phyloP scores from a whole-genome alignment of 768 basidiomycete genomes.

The Hortiboletus campestris region DNA sequence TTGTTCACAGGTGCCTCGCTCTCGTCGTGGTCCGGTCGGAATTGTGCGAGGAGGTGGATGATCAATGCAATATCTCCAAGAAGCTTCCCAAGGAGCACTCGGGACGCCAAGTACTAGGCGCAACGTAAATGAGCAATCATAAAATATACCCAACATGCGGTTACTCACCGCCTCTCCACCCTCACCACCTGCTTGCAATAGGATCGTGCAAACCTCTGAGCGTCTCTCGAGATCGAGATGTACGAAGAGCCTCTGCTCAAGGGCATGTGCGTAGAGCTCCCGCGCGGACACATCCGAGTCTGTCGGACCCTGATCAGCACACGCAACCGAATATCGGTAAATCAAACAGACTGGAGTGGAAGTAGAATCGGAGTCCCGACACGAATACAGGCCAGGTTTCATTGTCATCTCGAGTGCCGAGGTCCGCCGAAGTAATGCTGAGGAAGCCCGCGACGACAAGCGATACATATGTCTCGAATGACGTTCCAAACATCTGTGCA shows the following conservation, averaged over 20 bases:
- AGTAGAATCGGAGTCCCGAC: conserved; percentile 41
- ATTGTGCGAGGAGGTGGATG: conserved; percentile 45
- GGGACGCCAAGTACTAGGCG: conserved; percentile 44
- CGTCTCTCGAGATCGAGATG: conserved; percentile 52
- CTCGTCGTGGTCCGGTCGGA: conserved; percentile 46
- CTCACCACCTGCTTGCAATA: conserved; percentile 54
- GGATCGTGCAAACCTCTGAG: conserved; percentile 49
- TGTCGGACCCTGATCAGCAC: conserved; percentile 23
- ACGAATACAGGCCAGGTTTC: conserved; percentile 52
- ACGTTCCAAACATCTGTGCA: conserved; percentile 37
- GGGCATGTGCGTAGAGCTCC: conserved; percentile 38
- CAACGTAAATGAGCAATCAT: not conserved
- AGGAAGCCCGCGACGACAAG: conserved; percentile 53
- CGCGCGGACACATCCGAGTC: conserved; percentile 41
- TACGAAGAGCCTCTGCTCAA: conserved; percentile 58
- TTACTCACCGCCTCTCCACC: conserved; percentile 48
- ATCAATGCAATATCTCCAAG: conserved; percentile 54
- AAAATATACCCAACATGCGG: not conserved
- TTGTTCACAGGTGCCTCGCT: conserved; percentile 55
- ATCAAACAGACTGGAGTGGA: conserved; percentile 44
- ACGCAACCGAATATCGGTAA: not conserved
- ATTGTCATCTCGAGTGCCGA: conserved; percentile 43
- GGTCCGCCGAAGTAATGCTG: conserved; percentile 37
- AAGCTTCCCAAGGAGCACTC: conserved; percentile 47
- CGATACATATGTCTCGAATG: conserved; percentile 34